Conservation (phyloP, 2,329 filamentous ascomycete species). For the Parastagonospora nodorum region DNA sequence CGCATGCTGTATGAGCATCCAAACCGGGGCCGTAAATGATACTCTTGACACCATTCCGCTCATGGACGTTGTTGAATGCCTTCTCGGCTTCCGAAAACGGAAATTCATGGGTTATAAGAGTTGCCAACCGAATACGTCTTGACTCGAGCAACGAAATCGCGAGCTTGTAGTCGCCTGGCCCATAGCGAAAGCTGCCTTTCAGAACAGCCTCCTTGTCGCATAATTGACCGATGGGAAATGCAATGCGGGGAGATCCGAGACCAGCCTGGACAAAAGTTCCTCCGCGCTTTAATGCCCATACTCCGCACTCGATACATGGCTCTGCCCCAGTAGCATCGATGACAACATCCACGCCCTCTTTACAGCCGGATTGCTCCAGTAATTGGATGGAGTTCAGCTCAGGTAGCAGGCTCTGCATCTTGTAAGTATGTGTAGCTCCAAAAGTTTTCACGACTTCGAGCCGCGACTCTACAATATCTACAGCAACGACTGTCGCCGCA, state of each 20-base stretch:
- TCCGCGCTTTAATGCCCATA: conserved; percentile 17
- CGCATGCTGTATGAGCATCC: conserved; percentile 4
- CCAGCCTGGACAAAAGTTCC: conserved; percentile 31
- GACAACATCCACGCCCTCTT: conserved; percentile 20
- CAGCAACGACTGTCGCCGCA: conserved; percentile 74
- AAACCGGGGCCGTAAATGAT: conserved; percentile 26
- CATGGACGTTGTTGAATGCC: conserved; percentile 20
- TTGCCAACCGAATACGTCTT: conserved; percentile 11
- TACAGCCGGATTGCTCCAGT: neutral
- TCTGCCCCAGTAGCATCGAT: conserved; percentile 32
- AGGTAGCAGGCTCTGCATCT: conserved; percentile 8
- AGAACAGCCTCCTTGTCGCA: conserved; percentile 32
- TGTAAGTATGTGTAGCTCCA: conserved; percentile 27
- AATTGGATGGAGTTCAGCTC: conserved; percentile 11
- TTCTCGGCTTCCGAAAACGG: conserved; percentile 18
- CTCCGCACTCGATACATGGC: conserved; percentile 22
- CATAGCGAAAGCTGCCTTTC: conserved; percentile 36
- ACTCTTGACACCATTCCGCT: conserved; percentile 24
- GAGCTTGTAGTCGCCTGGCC: conserved; percentile 31
- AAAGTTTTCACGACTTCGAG: conserved; percentile 75
- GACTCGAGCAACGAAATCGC: conserved; percentile 18
- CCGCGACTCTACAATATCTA: conserved; percentile 78
- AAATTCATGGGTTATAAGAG: conserved; percentile 22
- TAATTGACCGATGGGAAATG: conserved; percentile 27
- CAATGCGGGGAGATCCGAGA: conserved; percentile 18